Evolutionary conservation across 139 green algal genomes (phyloP), one percentile per base, ranked within the genome.

Genomic region (Pseudopediastrum boryanum): DNA sequence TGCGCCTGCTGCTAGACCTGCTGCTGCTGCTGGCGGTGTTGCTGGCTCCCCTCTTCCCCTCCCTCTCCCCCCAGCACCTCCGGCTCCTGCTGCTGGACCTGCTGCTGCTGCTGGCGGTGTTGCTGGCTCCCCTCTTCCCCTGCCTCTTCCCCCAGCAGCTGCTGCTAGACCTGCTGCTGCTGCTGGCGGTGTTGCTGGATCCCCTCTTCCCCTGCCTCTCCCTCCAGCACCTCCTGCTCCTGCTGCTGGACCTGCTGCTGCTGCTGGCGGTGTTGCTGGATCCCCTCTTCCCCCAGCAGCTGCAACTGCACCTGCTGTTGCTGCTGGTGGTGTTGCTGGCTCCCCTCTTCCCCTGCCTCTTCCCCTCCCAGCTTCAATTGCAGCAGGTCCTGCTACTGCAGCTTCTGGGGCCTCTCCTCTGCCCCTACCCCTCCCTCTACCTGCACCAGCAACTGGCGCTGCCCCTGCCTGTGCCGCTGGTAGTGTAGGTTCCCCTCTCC

Each of bases 211-310:
- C 1, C 10, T 69, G 61, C 61, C 23, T 69, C 61, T 69, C 7
- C 48, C 48, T 21, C 48, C 48, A 16, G 48, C 61, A 39, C n/a
- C 12, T 65, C n/a, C 8, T 65, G 54, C 54, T 43, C 12, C 62
- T 48, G 3, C 62, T 70, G 62, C 62, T 70, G 62, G 10, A 50
- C 27, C 62, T 70, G 62, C 7, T 70, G 62, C 62, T 41, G 62
- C 3, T 70, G 62, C 62, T 70, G 62, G 16, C 46, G 46, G 13
- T 56, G 46, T 16, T 16, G 46, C 46, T 56, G 46, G 46, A 12
- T 56, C 13, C 46, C 46, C 13, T 16, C 46, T 56, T 56, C 13
- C 46, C 13, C 46, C 46, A 16, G 46, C 12, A 76, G 48, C 48
- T 76, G 68, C 19, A 50, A 76, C 2, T 65, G 48, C 31, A 33